A percentile compares a stretch with the other conserved stretches of the same genome.
Evolutionary conservation across 345 rosid genomes (phyloP).

Genomic region (Firmiana major): DNA sequence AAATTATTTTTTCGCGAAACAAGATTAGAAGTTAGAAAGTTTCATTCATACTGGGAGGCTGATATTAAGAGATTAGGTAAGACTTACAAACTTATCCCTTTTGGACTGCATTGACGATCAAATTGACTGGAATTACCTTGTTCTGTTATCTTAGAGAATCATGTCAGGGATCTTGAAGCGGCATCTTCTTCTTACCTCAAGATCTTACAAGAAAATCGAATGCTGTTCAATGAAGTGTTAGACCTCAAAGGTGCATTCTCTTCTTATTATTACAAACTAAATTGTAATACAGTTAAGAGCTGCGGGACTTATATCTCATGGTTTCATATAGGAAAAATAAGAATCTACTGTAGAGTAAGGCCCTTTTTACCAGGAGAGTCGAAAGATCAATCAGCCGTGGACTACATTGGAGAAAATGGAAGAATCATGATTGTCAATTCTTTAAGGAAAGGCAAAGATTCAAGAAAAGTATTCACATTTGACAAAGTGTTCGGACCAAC

Average conservation of each 20-base stretch:
- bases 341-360: conserved; percentile 86
- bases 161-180: conserved; percentile 70
- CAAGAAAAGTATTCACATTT: conserved; percentile 73
- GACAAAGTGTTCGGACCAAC: conserved; percentile 77
- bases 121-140: conserved; percentile 1
- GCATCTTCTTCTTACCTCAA: conserved; percentile 75
- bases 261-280: neutral
- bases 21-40: conserved; percentile 53
- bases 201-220: conserved; percentile 81
- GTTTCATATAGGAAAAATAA: conserved; percentile 57
- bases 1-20: conserved; percentile 43
- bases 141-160: conserved; percentile 44
- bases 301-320: neutral
- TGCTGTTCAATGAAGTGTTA: conserved; percentile 91
- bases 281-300: neutral
- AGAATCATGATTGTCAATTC: conserved; percentile 83
- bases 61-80: conserved; percentile 65
- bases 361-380: conserved; percentile 74
- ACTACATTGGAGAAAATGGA: conserved; percentile 90
- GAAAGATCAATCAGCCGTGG: conserved; percentile 59
- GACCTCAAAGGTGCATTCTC: conserved; percentile 74
- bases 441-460: conserved; percentile 75
- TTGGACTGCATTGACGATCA: neutral
- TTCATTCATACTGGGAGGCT: conserved; percentile 63
- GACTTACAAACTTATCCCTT: neutral